Conservation (phyloP, 2,329 filamentous ascomycete species). For the Lecanosticta acicola region DNA sequence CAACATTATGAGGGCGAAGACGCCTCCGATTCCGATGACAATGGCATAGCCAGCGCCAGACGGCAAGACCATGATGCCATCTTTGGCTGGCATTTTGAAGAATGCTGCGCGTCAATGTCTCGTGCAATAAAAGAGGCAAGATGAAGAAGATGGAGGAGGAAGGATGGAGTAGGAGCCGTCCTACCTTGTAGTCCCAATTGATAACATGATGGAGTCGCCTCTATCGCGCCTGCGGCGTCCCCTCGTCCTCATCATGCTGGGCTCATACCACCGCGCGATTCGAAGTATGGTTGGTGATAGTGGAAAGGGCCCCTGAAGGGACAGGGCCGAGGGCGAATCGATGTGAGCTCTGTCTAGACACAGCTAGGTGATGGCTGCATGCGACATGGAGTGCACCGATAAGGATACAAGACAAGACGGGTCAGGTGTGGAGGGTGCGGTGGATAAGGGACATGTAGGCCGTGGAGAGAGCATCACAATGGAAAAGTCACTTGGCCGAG, state of each 20-base stretch:
- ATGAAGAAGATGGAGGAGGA: neutral
- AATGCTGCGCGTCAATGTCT: neutral
- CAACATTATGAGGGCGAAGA: conserved; percentile 53
- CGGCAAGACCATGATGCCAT: conserved; percentile 17
- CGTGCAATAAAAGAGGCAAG: neutral
- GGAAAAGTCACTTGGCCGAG: too few species aligned
- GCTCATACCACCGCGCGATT: too few species aligned
- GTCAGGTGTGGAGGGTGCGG: too few species aligned
- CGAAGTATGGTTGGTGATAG: too few species aligned
- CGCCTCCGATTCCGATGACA: conserved; percentile 65
- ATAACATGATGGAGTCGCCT: neutral
- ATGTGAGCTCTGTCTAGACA: too few species aligned
- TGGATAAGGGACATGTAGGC: too few species aligned
- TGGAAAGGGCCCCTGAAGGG: too few species aligned
- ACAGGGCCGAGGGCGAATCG: too few species aligned
- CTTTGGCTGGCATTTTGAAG: conserved; percentile 5
- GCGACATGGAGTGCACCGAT: too few species aligned
- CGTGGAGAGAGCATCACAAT: too few species aligned
- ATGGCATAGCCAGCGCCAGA: conserved; percentile 47
- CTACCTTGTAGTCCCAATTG: neutral
- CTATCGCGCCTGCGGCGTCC: neutral
- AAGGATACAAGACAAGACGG: too few species aligned
- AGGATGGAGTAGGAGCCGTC: neutral
- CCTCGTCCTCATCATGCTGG: neutral
- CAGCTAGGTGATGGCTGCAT: too few species aligned